Evolutionary conservation across 805 yeast species (phyloP), one percentile per base, ranked within the genome.

Genomic region (Candida montana): DNA sequence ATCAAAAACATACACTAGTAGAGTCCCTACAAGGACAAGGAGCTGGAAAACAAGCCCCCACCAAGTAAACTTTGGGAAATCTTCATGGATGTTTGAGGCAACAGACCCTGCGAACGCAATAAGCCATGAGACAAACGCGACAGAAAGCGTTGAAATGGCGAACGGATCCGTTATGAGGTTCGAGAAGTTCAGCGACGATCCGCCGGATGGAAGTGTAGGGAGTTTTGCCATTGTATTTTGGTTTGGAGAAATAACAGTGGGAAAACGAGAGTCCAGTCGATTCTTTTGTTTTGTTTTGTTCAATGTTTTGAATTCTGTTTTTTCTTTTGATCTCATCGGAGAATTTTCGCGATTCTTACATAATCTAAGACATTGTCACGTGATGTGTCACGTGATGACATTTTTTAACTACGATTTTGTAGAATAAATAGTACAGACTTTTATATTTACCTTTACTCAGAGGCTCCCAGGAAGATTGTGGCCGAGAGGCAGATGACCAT

Each of bases 41-140:
- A 89, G 67, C 63, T 91, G 81, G 57, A 78, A 93, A 2, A 84
- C 90, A 6, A 93, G 62, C 2, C 95, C 95, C 99, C 99, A 93
- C 99, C 99, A 91, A 4, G 93, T 77, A 63, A 91, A 84, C 49
- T 78, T 76, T 1, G 97, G 96, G 57, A 83, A 87, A 6, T 62
- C 50, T 13, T 63, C 61, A 15, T 58, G 41, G 5, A 47, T 16
- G 15, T 69, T 69, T 7, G 78, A 59, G 1, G 84, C 79, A 16
- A 85, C 79, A 13, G 95, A 85, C 2, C 97, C 97, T 2, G 83
- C 95, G 41, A 93, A 72, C 9, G 95, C 86, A 38, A 93, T 76
- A 44, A 88, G 68, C 98, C 98, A 91, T 13, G 95, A 77, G 20
- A 88, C 70, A 3, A 72, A 49, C 1, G 89, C 83, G 39, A 90